Evolutionary conservation across 495 filamentous ascomycete species (phyloP), one percentile per base, ranked within the genome.

Genomic region (Bathelium albidoporum): DNA sequence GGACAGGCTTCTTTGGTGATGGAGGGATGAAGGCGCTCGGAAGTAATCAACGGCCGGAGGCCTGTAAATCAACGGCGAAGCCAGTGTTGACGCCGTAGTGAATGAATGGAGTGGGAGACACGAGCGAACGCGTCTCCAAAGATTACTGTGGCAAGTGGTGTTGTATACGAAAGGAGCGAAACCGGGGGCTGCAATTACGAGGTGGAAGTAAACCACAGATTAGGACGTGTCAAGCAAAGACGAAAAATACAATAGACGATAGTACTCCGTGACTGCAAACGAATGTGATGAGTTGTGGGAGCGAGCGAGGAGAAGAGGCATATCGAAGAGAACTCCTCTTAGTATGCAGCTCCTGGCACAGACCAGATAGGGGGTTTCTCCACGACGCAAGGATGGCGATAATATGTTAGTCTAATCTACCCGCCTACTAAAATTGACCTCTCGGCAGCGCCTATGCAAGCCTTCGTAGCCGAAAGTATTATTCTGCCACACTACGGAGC

Each of bases 381-480:
- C 49, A 55, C 49, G 20, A 55, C 49, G 49, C 49, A 60, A 43
- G 58, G 58, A 60, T 60, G 58, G 58, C 58, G 58, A 60, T 34
- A 32, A 60, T 34, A 34, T 55, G 20, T 55, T 29, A 55, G 49
- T 55, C 49, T 29, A 55, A 55, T 55, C 49, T 55, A 55, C 49
- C 24, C 49, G 49, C 49, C 29, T 55, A 24, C 49, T 55, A 55
- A 26, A 28, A 28, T 28, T 29, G 49, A 55, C 49, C 24, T 2
- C 29, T 55, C 49, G 49, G 49, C 49, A 55, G 49, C 49, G 49
- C 49, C 29, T 55, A 55, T 55, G 49, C 49, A 55, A 12, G 49
- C 49, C 49, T 26, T 9, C 20, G 22, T 55, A 28, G 5, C 24
- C 29, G 49, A 29, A 55, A 55, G 24, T 55, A 20, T 29, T 26